These are phyloP conservation scores for Halenospora varia DNA, from an alignment of 495 filamentous ascomycete species.

Conservation along the genomic window DNA sequence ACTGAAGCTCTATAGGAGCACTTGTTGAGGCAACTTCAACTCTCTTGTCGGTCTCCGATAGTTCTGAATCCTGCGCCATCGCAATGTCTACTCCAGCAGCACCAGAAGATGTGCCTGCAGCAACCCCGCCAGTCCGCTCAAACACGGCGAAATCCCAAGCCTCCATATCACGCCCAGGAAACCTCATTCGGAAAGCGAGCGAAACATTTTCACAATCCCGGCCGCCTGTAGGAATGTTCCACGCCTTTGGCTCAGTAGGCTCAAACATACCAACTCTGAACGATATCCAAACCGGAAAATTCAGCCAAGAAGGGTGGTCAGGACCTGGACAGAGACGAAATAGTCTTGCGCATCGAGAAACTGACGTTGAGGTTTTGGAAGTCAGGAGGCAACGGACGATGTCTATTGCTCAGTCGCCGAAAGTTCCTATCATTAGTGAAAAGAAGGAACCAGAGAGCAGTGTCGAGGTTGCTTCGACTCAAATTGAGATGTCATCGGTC, in stretches of 20 bases:
- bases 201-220: slow-evolving; percentile 41
- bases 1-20: too few relatives aligned
- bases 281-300: slow-evolving; percentile 20
- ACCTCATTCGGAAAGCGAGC: slow-evolving; percentile 34
- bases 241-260: slow-evolving; percentile 40
- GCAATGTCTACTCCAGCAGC: neutral
- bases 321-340: slow-evolving; percentile 21
- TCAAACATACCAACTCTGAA: slow-evolving; percentile 24
- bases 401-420: neutral
- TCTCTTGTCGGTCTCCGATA: neutral
- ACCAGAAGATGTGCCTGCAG: neutral
- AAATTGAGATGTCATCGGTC: neutral
- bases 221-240: slow-evolving; percentile 48
- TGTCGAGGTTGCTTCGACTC: neutral
- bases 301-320: slow-evolving; percentile 17
- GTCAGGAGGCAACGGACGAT: slow-evolving; percentile 4
- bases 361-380: slow-evolving; percentile 3
- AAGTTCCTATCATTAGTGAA: slow-evolving; percentile 8
- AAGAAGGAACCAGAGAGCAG: neutral
- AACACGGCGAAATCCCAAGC: neutral
- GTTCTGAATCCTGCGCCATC: neutral
- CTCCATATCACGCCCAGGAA: slow-evolving; percentile 15
- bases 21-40: too few relatives aligned
- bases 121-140: neutral
- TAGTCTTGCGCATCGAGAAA: slow-evolving; percentile 14